phyloP scores from a whole-genome alignment of 352 stramenopile species.

The Phytophthora quininea region DNA sequence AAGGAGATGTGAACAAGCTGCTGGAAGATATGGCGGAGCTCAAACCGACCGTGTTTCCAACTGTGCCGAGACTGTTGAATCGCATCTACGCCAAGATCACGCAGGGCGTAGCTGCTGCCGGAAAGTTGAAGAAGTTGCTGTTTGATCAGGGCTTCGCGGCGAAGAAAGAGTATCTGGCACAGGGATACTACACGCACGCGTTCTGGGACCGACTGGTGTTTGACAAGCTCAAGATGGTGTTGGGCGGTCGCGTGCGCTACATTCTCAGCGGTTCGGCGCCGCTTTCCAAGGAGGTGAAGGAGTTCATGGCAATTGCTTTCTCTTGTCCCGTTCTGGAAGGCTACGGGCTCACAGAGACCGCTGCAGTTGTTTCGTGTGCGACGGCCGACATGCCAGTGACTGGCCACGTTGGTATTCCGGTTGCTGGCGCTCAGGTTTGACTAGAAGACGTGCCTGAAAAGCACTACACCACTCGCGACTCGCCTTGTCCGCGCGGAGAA shows the following conservation, averaged over 20 bases:
- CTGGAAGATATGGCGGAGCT: constrained; percentile 93
- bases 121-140: constrained; percentile 89
- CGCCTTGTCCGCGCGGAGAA: constrained; percentile 43
- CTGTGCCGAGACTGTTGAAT: constrained; percentile 94
- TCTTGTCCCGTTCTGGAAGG: constrained; percentile 90
- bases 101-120: constrained; percentile 64
- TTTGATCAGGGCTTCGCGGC: constrained; percentile 85
- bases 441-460: constrained; percentile 95
- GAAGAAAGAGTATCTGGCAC: constrained; percentile 68
- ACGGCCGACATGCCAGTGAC: constrained; percentile 42
- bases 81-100: constrained; percentile 95
- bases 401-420: constrained; percentile 91
- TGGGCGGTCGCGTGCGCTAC: constrained; percentile 89
- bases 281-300: constrained; percentile 90
- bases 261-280: constrained; percentile 94
- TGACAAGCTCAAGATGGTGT: constrained; percentile 89
- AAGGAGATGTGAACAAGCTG: constrained; percentile 86
- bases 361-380: constrained; percentile 80
- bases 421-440: constrained; percentile 84
- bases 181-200: constrained; percentile 48
- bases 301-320: constrained; percentile 93
- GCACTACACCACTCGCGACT: constrained; percentile 87
- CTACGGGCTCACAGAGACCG: constrained; percentile 95
- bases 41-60: constrained; percentile 90
- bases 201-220: constrained; percentile 96